Base-by-base conservation (phyloP, 768 basidiomycete genomes). In the Hygrocybe punicea region DNA sequence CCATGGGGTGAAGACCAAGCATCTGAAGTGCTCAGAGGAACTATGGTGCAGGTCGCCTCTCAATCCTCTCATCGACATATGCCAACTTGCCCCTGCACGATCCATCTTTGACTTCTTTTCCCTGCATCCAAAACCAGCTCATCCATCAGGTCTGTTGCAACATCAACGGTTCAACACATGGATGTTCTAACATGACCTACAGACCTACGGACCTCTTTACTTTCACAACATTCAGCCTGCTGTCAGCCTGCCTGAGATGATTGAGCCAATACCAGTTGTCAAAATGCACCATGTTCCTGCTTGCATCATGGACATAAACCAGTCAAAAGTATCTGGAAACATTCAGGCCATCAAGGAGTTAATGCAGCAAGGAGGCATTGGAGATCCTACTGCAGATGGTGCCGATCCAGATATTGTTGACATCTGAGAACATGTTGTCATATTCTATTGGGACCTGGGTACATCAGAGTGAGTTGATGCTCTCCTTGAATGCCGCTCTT, bases 1-100 rank as follows among this genome's bases (percentile, higher is more conserved):
- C 24, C 63, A 65, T 34, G 60, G 58, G 11, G 58, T 71, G 10
- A 57, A 29, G 4, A 14, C 16, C 4, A 58, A 60, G 3, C 68
- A 76, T 55, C 62, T 78, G 3, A 51, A 61, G 2, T 75, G 70
- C 54, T 69, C 71, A 0, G 52, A 69, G 1, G 60, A 71, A 35
- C 60, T 78, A 9, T 77, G 76, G 75, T 45, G 60, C 17, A 65
- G 47, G 35, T 70, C 63, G 16, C 36, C 50, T 0, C 37, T 65
- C 19, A 74, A 75, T 50, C 62, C 53, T 35, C 34, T 36, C n/a
- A n/a, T 36, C 57, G 1, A 33, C 58, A 11, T 62, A 51, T 35
- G 17, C 36, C 21, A 9, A 46, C 21, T 42, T 40, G 46, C 48
- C 21, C 62, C 57, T 17, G 6, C 39, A n/a, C 51, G 56, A 8